These are phyloP conservation scores for Ceratocystis huliohia DNA, from an alignment of 2,329 filamentous ascomycete species.

Conservation along the genomic window DNA sequence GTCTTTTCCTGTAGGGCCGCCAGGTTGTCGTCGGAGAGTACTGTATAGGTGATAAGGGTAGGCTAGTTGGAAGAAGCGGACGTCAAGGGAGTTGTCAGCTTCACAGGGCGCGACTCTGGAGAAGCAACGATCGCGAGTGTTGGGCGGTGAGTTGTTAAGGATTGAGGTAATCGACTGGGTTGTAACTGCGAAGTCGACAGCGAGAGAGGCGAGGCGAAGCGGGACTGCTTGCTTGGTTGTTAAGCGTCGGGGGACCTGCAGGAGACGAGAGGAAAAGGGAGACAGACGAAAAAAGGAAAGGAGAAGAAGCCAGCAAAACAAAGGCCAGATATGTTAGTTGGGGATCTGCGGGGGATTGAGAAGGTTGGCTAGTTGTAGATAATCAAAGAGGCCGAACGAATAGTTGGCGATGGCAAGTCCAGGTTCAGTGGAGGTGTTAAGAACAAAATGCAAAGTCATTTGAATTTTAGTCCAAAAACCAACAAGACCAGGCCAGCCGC, in stretches of 20 bases:
- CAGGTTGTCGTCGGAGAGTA: conserved; percentile 37
- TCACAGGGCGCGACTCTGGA: not conserved
- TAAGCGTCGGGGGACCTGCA: not conserved
- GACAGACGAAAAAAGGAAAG: not conserved
- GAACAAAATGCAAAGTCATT: not conserved
- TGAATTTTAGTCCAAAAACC: not conserved
- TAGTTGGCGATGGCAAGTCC: not conserved
- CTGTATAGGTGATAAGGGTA: not conserved
- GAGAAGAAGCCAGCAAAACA: not conserved
- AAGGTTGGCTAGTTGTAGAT: not conserved
- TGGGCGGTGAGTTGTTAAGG: not conserved
- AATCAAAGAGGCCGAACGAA: not conserved
- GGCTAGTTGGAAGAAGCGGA: conserved; percentile 2
- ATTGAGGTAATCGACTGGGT: not conserved
- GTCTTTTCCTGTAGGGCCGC: conserved; percentile 46
- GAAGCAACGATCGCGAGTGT: not conserved
- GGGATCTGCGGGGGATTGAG: not conserved
- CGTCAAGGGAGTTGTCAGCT: not conserved
- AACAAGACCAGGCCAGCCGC: conserved; percentile 1
- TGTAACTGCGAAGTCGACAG: not conserved
- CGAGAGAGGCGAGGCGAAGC: not conserved
- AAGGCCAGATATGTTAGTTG: not conserved
- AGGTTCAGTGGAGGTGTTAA: not conserved
- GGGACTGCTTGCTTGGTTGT: not conserved
- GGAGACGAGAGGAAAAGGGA: not conserved